Base-by-base conservation (phyloP, 2,329 filamentous ascomycete species). In the Penicillium sp. region DNA sequence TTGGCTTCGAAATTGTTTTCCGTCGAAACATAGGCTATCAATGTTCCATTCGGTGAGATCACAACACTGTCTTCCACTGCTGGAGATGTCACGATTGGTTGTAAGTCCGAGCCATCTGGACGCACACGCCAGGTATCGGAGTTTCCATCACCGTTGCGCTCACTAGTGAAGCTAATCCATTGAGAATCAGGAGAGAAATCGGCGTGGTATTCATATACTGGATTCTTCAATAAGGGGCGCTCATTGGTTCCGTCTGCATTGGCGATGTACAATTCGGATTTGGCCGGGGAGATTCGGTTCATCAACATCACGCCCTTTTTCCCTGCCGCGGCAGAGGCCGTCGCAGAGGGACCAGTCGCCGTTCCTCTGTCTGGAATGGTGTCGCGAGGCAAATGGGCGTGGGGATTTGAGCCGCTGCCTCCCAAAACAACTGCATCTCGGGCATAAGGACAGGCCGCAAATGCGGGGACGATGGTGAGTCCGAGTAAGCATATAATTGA, bases 21-120 rank as follows among this genome's bases (percentile, higher is more conserved):
- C 0, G 72, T 75, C 0, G 72, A 74, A 0, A 74, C 71, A 53
- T 69, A 75, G 14, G 72, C 72, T 5, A 66, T 53, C 16, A 62
- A 56, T 5, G 46, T 72, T 3, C 69, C 67, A 47, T 75, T 61
- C 0, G 72, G 72, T 0, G 71, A 75, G 0, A 75, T 38, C 0
- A 63, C 64, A 7, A 59, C 66, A 0, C 59, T 61, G 47, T 74
- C 72, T 46, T 75, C 71, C 28, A 71, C 65, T 0, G 65, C 68
- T 1, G 65, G 41, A 0, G 69, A 71, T 4, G 56, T 58, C 0
- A 71, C 55, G 11, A 75, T 52, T 28, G 60, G 52, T 46, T 72
- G 58, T 5, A 75, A 46, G 0, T 60, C 66, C 0, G 66, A 64
- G 1, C 73, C 72, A 44, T 75, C 63, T 1, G 60, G 18, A 1